These are phyloP conservation scores for Lodderomyces orthopsilosis DNA, from an alignment of 1,139 yeast genomes.

Conservation along the genomic window DNA sequence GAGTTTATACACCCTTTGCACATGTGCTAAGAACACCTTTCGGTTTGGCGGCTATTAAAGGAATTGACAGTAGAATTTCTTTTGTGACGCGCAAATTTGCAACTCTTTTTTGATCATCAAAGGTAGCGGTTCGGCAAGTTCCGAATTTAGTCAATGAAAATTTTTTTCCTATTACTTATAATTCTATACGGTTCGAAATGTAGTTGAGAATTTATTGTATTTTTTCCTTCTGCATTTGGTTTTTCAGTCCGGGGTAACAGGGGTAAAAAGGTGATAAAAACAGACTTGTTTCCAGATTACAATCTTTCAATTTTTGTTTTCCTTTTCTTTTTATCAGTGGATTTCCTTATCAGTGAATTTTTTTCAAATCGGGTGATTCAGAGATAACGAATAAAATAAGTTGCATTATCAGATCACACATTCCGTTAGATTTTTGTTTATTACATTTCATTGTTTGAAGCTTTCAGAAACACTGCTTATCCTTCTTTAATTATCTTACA, in stretches of 20 bases:
- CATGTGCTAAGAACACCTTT: background rate
- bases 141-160: background rate
- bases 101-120: background rate
- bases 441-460: too few relatives aligned
- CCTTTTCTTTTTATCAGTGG: background rate
- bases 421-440: background rate
- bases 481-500: constrained; percentile 3
- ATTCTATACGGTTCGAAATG: background rate
- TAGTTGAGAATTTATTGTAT: background rate
- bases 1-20: background rate
- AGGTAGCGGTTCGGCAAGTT: constrained; percentile 2
- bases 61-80: background rate
- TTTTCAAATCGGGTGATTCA: background rate
- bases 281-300: background rate
- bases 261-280: background rate
- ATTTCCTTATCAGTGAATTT: background rate
- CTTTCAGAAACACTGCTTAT: background rate
- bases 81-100: constrained; percentile 3
- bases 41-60: background rate
- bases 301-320: background rate
- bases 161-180: background rate
- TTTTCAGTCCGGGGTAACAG: background rate
- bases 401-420: background rate
- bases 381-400: background rate
- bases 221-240: background rate